These are phyloP conservation scores for Corrigiola litoralis DNA, from an alignment of 179 eudicot genomes.

Conservation along the genomic window DNA sequence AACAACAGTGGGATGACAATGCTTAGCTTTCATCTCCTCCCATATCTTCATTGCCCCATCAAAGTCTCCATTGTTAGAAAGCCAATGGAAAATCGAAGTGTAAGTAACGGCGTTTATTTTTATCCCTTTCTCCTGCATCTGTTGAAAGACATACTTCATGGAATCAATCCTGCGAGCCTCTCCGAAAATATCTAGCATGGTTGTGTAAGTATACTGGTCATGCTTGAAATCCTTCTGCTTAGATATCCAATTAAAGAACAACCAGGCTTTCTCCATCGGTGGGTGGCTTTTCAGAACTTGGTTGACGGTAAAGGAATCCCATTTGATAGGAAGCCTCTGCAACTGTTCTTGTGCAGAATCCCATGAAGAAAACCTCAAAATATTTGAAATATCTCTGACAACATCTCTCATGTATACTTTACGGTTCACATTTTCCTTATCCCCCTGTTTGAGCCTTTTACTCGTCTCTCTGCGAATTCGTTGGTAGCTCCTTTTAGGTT, in stretches of 20 bases:
- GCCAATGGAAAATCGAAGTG: conserved; percentile 75
- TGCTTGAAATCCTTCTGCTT: conserved; percentile 58
- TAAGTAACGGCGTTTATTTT: conserved; percentile 58
- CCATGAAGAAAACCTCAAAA: conserved; percentile 67
- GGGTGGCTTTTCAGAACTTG: conserved; percentile 86
- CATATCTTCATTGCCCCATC: conserved; percentile 63
- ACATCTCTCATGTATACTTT: conserved; percentile 47
- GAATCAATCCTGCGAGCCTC: conserved; percentile 77
- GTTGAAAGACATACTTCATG: conserved; percentile 64
- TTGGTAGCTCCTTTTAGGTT: conserved; percentile 19
- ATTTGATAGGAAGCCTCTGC: conserved; percentile 37
- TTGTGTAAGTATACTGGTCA: conserved; percentile 74
- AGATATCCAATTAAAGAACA: conserved; percentile 79
- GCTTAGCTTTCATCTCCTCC: conserved; percentile 64
- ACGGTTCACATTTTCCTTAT: conserved; percentile 31
- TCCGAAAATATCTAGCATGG: conserved; percentile 88
- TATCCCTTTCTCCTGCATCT: conserved; percentile 74
- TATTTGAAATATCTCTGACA: conserved; percentile 45
- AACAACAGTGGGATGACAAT: conserved; percentile 66
- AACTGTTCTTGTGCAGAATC: conserved; percentile 58
- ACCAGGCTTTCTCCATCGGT: conserved; percentile 84
- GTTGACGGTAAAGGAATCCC: conserved; percentile 80
- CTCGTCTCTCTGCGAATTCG: conserved; percentile 15
- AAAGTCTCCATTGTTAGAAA: conserved; percentile 68
- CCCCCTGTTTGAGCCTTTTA: conserved; percentile 21